Evolutionary conservation across 352 stramenopile species (phyloP), one percentile per base, ranked within the genome.

Genomic region (Ophiocytium majus): DNA sequence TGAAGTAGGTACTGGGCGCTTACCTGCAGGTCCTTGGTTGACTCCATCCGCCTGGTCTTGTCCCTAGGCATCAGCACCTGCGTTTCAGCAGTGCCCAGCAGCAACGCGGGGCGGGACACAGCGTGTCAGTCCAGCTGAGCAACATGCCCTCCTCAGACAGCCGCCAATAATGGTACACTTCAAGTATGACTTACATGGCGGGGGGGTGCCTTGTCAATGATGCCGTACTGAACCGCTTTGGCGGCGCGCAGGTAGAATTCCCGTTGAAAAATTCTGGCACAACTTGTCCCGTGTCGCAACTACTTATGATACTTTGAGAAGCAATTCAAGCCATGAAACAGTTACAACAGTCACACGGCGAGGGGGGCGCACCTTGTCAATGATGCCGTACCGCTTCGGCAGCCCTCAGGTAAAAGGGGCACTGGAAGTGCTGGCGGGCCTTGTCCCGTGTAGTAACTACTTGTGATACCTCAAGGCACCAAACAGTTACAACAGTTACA

Each of bases 331-430:
- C n/a, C n/a, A n/a, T n/a, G n/a, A 71, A 28, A 71, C 28, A 71
- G 23, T 71, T 23, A 23, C 28, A 71, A 28, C 57, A 71, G 28
- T 71, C 28, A 71, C 23, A 23, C 28, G 57, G 19, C 23, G 28
- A 71, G 28, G 19, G 57, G 23, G 28, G 28, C 57, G 23, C 28
- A 94, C 92, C 81, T 93, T 83, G 90, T 95, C 92, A 86, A 94
- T 94, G 76, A 95, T 87, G 81, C 92, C 92, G 91, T 94, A 95
- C 92, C 14, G 92, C 92, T 83, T 95, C 92, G 63, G 93, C 89
- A 28, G 89, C 88, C 34, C 79, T 91, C 19, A 95, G 88, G 86
- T 95, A 95, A 91, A 95, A 95, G 88, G 94, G 92, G 28, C 92
- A 87, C 74, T 90, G 88, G 80, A 95, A 88, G 89, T 95, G 92